phyloP scores from a whole-genome alignment of 2,329 filamentous ascomycete species.

The Aschersonia sp. region DNA sequence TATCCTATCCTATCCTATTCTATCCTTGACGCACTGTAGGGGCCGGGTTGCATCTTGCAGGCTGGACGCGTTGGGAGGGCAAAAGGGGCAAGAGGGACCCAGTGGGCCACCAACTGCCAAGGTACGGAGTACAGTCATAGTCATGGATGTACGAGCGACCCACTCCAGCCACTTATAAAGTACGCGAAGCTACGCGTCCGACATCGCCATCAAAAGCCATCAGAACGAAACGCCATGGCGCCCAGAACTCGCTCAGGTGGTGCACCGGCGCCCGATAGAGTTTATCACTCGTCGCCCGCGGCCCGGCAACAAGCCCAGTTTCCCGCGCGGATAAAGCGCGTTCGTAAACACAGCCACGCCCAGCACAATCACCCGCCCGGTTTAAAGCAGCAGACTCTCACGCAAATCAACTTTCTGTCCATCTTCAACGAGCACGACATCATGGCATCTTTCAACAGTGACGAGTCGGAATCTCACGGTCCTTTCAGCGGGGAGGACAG shows the following conservation, averaged over 20 bases:
- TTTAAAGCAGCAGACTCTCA: slow-evolving; percentile 26
- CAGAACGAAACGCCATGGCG: slow-evolving; percentile 13
- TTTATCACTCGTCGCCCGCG: slow-evolving; percentile 21
- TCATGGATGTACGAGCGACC: too few species aligned
- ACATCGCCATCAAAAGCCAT: too few species aligned
- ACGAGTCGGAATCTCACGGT: background rate
- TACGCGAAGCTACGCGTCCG: too few species aligned
- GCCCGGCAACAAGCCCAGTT: slow-evolving; percentile 24
- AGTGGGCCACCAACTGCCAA: too few species aligned
- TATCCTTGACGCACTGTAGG: too few species aligned
- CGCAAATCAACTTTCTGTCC: slow-evolving; percentile 25
- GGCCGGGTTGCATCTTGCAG: too few species aligned
- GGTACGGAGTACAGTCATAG: too few species aligned
- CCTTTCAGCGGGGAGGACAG: background rate
- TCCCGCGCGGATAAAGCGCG: slow-evolving; percentile 16
- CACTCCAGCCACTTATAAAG: too few species aligned
- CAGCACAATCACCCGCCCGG: slow-evolving; percentile 12
- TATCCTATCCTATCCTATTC: too few species aligned
- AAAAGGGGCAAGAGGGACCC: too few species aligned
- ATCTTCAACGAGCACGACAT: slow-evolving; percentile 16
- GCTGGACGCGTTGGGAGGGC: too few species aligned
- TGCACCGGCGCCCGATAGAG: slow-evolving; percentile 18
- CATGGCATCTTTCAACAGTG: slow-evolving; percentile 9
- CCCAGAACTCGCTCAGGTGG: slow-evolving; percentile 23
- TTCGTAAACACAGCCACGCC: slow-evolving; percentile 20